phyloP scores from a whole-genome alignment of 2,329 filamentous ascomycete species.

The Apiospora phragmitis region DNA sequence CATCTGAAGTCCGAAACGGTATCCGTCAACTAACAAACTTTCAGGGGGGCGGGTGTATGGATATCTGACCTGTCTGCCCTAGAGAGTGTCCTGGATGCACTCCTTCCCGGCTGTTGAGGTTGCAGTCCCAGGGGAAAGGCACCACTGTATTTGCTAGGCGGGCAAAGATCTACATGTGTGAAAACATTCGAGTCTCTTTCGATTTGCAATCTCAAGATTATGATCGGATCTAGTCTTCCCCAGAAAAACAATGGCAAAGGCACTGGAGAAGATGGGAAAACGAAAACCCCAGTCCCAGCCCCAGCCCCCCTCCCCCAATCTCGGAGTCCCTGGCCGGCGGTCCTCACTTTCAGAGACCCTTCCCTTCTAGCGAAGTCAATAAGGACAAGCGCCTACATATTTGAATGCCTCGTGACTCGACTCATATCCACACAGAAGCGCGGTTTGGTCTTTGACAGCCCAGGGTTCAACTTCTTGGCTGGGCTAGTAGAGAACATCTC shows the following conservation, averaged over 20 bases:
- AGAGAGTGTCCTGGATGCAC: not conserved
- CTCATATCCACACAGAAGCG: slow-evolving; percentile 1
- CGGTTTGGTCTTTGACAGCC: not conserved
- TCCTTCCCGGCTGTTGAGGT: not conserved
- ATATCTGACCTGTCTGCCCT: not conserved
- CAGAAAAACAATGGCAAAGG: not conserved
- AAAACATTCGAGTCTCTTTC: slow-evolving; percentile 1
- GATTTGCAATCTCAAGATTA: not conserved
- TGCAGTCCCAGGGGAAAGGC: not conserved
- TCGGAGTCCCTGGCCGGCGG: not conserved
- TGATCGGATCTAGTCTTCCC: not conserved
- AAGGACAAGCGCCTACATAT: slow-evolving; percentile 17
- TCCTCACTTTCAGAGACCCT: slow-evolving; percentile 16
- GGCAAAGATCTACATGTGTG: not conserved
- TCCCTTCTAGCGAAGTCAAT: slow-evolving; percentile 14
- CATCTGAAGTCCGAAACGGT: too few relatives aligned
- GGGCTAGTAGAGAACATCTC: not conserved
- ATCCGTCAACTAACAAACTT: too few relatives aligned
- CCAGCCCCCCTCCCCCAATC: too few relatives aligned
- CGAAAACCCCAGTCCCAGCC: not conserved
- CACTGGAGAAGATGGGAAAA: not conserved
- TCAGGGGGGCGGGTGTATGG: too few relatives aligned
- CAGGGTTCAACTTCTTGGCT: not conserved
- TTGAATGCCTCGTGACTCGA: slow-evolving; percentile 19
- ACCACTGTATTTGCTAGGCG: not conserved